Base-by-base conservation (phyloP, 305 asterid genomes). In the Fraxinus platypoda region DNA sequence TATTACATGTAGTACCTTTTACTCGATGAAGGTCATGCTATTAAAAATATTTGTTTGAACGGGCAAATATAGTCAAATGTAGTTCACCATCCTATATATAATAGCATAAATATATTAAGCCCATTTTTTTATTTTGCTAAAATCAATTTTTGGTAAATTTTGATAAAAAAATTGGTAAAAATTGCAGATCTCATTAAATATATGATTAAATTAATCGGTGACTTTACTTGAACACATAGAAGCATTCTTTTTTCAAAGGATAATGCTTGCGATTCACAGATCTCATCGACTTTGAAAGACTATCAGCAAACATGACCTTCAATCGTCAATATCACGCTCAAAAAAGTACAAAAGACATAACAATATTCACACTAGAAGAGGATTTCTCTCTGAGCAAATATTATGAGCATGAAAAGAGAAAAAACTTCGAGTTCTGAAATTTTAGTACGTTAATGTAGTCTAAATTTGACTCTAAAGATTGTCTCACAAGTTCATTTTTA, bases 381-480 rank as follows among this genome's bases (percentile, higher is more conserved):
- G 8, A 49, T 49, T 49, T 49, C 59, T 15, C 59, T 15, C 19
- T 15, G 21, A 15, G 4, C 54, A 43, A 43, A 12, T 12, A 43
- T 43, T 12, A 43, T 43, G 1, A 43, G n/a, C 54, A 43, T 49
- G 59, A 41, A 41, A 41, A 41, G 52, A 41, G 12, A 41, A 12
- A 41, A 11, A 41, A 41, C 15, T 41, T 41, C 2, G 43, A 37
- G 52, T 11, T 41, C 52, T 41, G 2, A 41, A 41, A 41, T 11
- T 41, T 41, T 3, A 3, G 6, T 3, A 13, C 6, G 72, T 25
- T 30, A 82, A 71, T 71, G 81, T 82, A 87, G 77, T 81, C 30
- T 0, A 76, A 73, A 59, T 41, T 78, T 70, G 83, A 87, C 70
- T 81, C 79, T 81, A 71, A 81, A 83, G 43, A 54, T 72, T 85